Conservation (phyloP, 257 asterid species). For the Solanum clarkiae region DNA sequence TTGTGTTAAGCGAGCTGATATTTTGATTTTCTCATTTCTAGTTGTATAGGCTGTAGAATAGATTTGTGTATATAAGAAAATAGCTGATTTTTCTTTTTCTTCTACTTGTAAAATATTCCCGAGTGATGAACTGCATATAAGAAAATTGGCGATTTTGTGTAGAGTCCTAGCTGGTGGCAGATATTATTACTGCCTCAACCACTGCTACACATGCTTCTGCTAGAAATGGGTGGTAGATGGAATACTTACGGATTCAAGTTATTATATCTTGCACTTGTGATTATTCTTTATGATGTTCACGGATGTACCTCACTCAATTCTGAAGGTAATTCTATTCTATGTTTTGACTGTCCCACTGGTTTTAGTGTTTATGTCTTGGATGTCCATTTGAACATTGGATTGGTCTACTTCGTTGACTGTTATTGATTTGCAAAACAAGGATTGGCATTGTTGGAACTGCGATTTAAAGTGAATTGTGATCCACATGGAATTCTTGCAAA, state of each 20-base stretch:
- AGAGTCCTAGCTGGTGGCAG: constrained; percentile 58
- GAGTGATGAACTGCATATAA: constrained; percentile 26
- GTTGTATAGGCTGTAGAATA: constrained; percentile 20
- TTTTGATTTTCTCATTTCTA: background rate
- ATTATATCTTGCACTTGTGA: constrained; percentile 23
- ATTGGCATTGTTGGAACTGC: constrained; percentile 50
- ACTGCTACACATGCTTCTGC: constrained; percentile 26
- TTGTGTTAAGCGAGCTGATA: constrained; percentile 9
- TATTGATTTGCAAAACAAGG: constrained; percentile 32
- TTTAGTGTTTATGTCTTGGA: background rate
- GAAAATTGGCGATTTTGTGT: constrained; percentile 60
- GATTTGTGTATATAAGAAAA: constrained; percentile 5
- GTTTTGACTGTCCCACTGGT: background rate
- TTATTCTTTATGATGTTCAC: constrained; percentile 30
- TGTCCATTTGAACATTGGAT: background rate
- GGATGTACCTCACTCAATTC: constrained; percentile 44
- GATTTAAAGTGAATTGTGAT: constrained; percentile 43
- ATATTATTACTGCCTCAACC: constrained; percentile 40
- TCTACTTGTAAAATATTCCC: constrained; percentile 15
- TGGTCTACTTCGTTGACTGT: background rate
- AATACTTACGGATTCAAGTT: constrained; percentile 31
- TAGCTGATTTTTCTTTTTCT: background rate
- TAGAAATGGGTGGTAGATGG: constrained; percentile 66
- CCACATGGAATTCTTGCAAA: constrained; percentile 52
- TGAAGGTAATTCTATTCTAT: constrained; percentile 43